Percentiles rank a stretch among this genome's conserved stretches.
Evolutionary conservation across 2,329 filamentous ascomycete species (phyloP).

Genomic region (Elsinoe ampelina): DNA sequence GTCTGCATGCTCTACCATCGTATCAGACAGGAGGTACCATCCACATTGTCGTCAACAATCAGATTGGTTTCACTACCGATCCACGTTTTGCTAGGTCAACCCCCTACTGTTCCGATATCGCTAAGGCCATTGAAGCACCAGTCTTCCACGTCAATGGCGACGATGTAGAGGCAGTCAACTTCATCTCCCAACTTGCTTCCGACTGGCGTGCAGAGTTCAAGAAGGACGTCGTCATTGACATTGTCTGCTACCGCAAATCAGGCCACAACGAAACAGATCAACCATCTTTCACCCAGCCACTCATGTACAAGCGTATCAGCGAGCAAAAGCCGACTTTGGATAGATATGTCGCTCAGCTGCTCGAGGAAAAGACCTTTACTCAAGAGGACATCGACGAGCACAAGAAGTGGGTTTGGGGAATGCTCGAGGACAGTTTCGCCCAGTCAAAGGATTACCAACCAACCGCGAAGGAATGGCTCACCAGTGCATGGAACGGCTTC

Average conservation of each 20-base stretch:
- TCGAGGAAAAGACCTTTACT: constrained; percentile 88
- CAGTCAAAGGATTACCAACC: constrained; percentile 97
- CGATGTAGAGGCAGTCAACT: constrained; percentile 96
- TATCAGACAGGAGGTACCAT: constrained; percentile 97
- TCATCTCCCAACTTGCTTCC: constrained; percentile 90
- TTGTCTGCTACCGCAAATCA: constrained; percentile 98
- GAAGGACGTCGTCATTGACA: constrained; percentile 93
- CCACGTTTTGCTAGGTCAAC: constrained; percentile 95
- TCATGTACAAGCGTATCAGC: constrained; percentile 98
- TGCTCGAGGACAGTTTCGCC: constrained; percentile 95
- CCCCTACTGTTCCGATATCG: constrained; percentile 97
- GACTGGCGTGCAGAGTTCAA: constrained; percentile 99
- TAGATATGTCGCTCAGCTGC: constrained; percentile 82
- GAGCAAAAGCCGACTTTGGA: constrained; percentile 77
- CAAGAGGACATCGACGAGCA: constrained; percentile 98
- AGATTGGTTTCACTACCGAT: constrained; percentile 99
- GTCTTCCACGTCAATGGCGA: constrained; percentile 99
- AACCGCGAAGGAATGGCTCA: constrained; percentile 95
- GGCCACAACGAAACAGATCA: constrained; percentile 99
- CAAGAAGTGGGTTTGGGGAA: constrained; percentile 99
- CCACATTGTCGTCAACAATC: constrained; percentile 97
- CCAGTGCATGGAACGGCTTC: constrained; percentile 98
- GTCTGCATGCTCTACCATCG: constrained; percentile 88
- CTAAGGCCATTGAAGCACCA: constrained; percentile 95
- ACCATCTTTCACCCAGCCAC: constrained; percentile 96